Conservation (phyloP, 768 basidiomycete species). For the Rhizopogon roseolus region DNA sequence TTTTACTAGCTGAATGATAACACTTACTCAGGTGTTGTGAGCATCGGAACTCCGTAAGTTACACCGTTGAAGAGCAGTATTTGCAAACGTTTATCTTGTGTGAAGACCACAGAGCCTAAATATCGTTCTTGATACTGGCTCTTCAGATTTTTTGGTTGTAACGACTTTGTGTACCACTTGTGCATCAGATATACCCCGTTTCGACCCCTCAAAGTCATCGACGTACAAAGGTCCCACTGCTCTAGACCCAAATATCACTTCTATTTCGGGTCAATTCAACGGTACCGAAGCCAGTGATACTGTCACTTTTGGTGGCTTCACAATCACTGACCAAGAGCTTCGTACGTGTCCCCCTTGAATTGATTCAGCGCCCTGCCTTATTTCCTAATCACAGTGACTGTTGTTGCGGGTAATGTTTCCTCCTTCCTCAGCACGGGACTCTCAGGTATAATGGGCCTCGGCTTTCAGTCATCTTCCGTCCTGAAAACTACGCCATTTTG, state of each 20-base stretch:
- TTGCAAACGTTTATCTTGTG: conserved; percentile 4
- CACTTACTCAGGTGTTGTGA: conserved; percentile 52
- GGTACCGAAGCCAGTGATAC: conserved; percentile 56
- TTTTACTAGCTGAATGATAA: conserved; percentile 42
- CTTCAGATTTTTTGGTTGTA: conserved; percentile 87
- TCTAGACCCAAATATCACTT: conserved; percentile 37
- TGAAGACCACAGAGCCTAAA: conserved; percentile 61
- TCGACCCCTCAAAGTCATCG: conserved; percentile 38
- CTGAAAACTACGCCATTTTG: conserved; percentile 62
- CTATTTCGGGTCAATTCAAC: conserved; percentile 65
- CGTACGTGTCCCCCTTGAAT: conserved; percentile 29
- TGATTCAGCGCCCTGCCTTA: neutral
- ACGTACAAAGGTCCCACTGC: conserved; percentile 21
- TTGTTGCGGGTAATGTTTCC: conserved; percentile 36
- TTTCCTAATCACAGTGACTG: conserved; percentile 45
- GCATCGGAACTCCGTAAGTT: conserved; percentile 62
- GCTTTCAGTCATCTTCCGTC: conserved; percentile 55
- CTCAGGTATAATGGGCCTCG: conserved; percentile 77
- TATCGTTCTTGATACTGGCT: conserved; percentile 89
- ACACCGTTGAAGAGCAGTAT: neutral
- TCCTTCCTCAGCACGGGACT: conserved; percentile 44
- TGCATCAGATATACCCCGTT: conserved; percentile 33
- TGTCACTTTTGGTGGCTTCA: conserved; percentile 63
- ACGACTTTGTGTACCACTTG: conserved; percentile 44
- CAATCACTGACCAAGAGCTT: conserved; percentile 48